Evolutionary conservation across 2,329 filamentous ascomycete species (phyloP).

Genomic region (Aspergillus sp.): DNA sequence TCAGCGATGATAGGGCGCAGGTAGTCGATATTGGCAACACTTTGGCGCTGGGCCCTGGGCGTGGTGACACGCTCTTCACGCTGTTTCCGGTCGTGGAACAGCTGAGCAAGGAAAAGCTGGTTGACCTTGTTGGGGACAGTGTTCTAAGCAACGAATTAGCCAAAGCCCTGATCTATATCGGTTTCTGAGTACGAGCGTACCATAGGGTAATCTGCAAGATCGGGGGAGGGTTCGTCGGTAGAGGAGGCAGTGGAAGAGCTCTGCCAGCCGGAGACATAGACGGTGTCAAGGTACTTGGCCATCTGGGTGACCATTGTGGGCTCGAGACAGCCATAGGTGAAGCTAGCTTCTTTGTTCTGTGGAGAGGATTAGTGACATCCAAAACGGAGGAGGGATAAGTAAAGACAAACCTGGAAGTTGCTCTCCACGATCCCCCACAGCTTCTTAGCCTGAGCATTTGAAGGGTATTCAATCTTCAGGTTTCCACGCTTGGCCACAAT

Average conservation of each 20-base stretch:
- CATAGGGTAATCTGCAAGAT: conserved; percentile 97
- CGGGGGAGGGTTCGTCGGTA: conserved; percentile 92
- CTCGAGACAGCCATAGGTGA: conserved; percentile 95
- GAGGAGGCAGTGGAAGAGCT: conserved; percentile 94
- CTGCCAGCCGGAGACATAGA: conserved; percentile 99
- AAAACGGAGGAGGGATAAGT: background rate
- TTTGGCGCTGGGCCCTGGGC: conserved; percentile 69
- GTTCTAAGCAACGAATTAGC: conserved; percentile 57
- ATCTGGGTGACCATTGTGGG: conserved; percentile 99
- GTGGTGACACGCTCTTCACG: conserved; percentile 85
- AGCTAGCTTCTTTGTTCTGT: conserved; percentile 80
- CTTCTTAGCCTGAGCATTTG: conserved; percentile 88
- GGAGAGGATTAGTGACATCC: background rate
- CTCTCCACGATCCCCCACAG: conserved; percentile 86
- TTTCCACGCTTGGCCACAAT: conserved; percentile 95
- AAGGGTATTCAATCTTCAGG: conserved; percentile 86
- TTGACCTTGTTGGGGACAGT: conserved; percentile 98
- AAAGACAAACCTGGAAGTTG: conserved; percentile 70
- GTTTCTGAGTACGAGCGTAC: conserved; percentile 39
- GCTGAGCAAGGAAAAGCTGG: conserved; percentile 96
- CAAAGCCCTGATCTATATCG: background rate
- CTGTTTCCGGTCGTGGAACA: conserved; percentile 99
- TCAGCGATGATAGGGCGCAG: conserved; percentile 94
- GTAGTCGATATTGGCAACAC: conserved; percentile 82
- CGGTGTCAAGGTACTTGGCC: conserved; percentile 97